Conservation (phyloP, 345 rosid species). For the Euphorbia lathyris region DNA sequence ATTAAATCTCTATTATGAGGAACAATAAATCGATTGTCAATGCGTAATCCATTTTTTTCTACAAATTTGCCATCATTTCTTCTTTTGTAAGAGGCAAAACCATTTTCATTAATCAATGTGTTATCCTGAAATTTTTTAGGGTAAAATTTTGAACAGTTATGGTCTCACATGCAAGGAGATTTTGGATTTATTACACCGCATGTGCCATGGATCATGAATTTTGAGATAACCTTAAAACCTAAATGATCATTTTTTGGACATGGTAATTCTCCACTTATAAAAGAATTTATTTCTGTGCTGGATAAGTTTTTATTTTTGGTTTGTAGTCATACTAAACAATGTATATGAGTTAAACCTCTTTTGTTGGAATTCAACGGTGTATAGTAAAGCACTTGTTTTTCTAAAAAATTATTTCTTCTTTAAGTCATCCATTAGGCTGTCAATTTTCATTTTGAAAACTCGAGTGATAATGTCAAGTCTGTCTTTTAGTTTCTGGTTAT, state of each 20-base stretch:
- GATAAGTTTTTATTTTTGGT: background rate
- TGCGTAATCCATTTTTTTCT: background rate
- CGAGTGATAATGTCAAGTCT: background rate
- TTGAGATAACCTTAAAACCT: too few relatives aligned
- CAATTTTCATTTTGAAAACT: background rate
- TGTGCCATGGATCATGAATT: background rate
- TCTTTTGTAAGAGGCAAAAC: background rate
- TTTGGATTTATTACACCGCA: background rate
- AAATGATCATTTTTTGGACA: too few relatives aligned
- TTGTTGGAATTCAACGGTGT: slow-evolving; percentile 3
- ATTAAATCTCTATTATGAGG: background rate
- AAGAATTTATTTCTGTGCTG: fast-evolving
- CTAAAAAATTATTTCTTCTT: background rate
- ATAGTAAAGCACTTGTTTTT: background rate
- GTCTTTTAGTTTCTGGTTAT: background rate
- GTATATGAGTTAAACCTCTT: too few relatives aligned
- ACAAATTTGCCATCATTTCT: too few relatives aligned
- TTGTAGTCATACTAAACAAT: too few relatives aligned
- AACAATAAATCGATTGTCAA: background rate
- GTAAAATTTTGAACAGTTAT: background rate
- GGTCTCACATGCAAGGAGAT: background rate
- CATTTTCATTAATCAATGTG: background rate
- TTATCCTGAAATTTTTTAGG: background rate
- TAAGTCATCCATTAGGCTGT: background rate
- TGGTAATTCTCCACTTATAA: background rate